A percentile compares a stretch with the other conserved stretches of the same genome.
Conservation (phyloP, 371 early-diverging fungal species). For the Mucor circinelloides region DNA sequence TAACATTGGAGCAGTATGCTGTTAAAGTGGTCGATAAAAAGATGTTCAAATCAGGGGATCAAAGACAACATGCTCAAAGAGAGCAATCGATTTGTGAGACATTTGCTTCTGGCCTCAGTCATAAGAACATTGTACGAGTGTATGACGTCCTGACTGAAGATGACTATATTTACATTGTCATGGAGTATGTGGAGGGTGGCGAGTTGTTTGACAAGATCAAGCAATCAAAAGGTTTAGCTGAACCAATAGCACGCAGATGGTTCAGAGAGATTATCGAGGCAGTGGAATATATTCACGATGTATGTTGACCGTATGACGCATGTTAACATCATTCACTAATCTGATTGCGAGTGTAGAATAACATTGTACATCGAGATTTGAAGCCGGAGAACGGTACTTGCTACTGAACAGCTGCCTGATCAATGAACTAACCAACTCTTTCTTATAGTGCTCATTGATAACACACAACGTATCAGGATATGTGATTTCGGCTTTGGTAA, state of each 20-base stretch:
- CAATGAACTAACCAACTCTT: neutral
- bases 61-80: slow-evolving; percentile 57
- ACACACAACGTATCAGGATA: slow-evolving; percentile 64
- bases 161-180: slow-evolving; percentile 86
- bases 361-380: slow-evolving; percentile 86
- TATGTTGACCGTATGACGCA: slow-evolving; percentile 2
- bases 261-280: slow-evolving; percentile 96
- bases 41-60: slow-evolving; percentile 55
- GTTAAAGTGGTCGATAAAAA: slow-evolving; percentile 68
- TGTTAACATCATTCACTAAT: neutral
- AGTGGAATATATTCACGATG: slow-evolving; percentile 90
- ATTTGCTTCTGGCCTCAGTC: slow-evolving; percentile 67
- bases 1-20: slow-evolving; percentile 51
- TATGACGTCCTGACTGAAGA: slow-evolving; percentile 87
- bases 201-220: slow-evolving; percentile 96
- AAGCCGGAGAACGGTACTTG: slow-evolving; percentile 80
- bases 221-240: slow-evolving; percentile 82
- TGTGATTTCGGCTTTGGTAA: slow-evolving; percentile 96
- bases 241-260: slow-evolving; percentile 83
- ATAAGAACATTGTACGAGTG: slow-evolving; percentile 86
- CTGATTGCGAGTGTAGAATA: slow-evolving; percentile 43
- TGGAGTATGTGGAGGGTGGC: slow-evolving; percentile 96
- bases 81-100: slow-evolving; percentile 66
- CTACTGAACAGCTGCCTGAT: neutral
- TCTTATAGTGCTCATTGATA: slow-evolving; percentile 55